Evolutionary conservation across 73 alveolate species (phyloP).

Genomic region (Blepharisma stoltei): DNA sequence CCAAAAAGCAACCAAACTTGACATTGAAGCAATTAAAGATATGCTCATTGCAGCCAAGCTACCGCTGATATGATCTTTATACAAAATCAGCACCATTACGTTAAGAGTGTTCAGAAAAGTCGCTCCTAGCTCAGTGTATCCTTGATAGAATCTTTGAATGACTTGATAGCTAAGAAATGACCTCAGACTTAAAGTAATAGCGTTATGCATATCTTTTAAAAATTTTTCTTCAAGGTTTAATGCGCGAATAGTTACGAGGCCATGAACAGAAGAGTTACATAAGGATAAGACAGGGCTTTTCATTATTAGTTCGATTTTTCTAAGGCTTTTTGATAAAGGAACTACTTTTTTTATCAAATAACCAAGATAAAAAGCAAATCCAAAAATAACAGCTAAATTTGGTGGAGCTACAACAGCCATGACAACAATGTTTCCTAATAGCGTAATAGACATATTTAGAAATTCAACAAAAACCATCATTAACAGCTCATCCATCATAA

Average conservation of each 20-base stretch:
- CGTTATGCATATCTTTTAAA: neutral
- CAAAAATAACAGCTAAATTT: neutral
- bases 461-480: constrained; percentile 22
- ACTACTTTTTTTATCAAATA: neutral
- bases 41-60: constrained; percentile 19
- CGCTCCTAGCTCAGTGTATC: neutral
- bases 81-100: neutral
- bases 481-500: constrained; percentile 33
- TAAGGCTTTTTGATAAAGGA: constrained; percentile 16
- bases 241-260: constrained; percentile 37
- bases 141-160: neutral
- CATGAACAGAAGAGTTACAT: constrained; percentile 33
- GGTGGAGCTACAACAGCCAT: constrained; percentile 24
- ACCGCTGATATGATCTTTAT: neutral
- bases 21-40: neutral
- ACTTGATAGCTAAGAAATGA: neutral
- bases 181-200: neutral
- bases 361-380: neutral
- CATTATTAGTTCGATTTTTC: constrained; percentile 28
- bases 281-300: constrained; percentile 40
- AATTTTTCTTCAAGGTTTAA: neutral
- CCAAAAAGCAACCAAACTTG: neutral
- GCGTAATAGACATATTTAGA: neutral
- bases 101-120: neutral
- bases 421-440: constrained; percentile 13